These are phyloP conservation scores for Incumbomyces lentus DNA, from an alignment of 2,329 filamentous ascomycete species.

Conservation along the genomic window DNA sequence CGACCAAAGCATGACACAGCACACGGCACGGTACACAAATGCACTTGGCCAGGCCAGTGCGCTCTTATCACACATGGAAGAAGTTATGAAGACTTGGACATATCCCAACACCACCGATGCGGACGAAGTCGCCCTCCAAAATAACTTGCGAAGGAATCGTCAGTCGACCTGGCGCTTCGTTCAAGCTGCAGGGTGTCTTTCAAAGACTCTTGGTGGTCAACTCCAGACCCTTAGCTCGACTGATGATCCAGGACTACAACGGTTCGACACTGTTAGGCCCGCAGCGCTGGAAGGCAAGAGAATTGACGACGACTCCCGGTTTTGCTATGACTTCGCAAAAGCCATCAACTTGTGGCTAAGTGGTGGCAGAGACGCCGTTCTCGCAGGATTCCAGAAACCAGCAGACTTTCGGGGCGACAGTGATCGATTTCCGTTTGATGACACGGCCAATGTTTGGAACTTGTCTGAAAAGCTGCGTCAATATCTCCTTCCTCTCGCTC, in stretches of 20 bases:
- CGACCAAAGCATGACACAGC: constrained; percentile 24
- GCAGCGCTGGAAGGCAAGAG: constrained; percentile 32
- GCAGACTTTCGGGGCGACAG: constrained; percentile 30
- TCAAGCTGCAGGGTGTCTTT: constrained; percentile 50
- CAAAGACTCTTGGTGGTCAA: constrained; percentile 45
- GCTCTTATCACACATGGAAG: constrained; percentile 47
- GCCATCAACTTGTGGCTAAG: constrained; percentile 54
- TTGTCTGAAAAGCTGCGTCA: constrained; percentile 50
- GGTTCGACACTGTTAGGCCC: constrained; percentile 40
- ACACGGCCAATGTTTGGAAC: constrained; percentile 39
- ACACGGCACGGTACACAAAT: constrained; percentile 30
- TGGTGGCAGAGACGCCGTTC: constrained; percentile 44
- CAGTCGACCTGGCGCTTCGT: constrained; percentile 50
- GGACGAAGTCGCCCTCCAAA: constrained; percentile 45
- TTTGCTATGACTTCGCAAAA: constrained; percentile 56
- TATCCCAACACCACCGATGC: constrained; percentile 48
- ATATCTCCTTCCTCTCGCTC: constrained; percentile 46
- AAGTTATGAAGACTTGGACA: constrained; percentile 44
- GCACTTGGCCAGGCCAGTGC: constrained; percentile 35
- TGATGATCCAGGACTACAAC: constrained; percentile 29
- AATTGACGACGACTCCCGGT: constrained; percentile 36
- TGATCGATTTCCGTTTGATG: constrained; percentile 43
- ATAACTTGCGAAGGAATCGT: constrained; percentile 45
- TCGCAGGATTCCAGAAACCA: constrained; percentile 47
- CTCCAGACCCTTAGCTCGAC: constrained; percentile 34